Evolutionary conservation across 2,329 filamentous ascomycete species (phyloP), one percentile per base, ranked within the genome.

Genomic region (Xylariomycetidae sp.): DNA sequence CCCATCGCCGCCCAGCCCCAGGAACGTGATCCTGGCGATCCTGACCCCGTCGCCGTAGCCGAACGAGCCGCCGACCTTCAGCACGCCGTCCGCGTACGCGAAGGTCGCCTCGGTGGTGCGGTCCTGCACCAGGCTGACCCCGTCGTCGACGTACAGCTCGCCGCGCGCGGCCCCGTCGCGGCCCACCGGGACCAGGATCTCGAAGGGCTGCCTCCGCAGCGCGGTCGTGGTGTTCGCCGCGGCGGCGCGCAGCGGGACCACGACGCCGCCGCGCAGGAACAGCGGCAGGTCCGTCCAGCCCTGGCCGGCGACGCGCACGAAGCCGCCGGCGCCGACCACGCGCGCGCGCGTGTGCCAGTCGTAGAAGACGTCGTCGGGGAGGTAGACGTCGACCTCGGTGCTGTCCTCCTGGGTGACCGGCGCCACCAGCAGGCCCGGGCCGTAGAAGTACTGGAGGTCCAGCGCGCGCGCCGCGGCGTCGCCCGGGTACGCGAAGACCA

Each of bases 401-500:
- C 58, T 52, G 34, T 59, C 53, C 43, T 69, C 60, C 29, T 65
- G 57, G 2, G 59, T 64, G 3, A 71, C 66, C 3, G 67, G 68
- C 2, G 59, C 59, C 6, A 72, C 63, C 7, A 71, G 58, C 4
- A 71, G 46, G 2, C 53, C 57, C 2, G 58, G 48, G 1, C 68
- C 68, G 42, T 60, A 65, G 51, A 71, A 67, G 45, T 65, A 72
- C 47, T 72, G 65, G 14, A 62, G 46, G 17, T 70, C 65, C 5
- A 69, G 48, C 4, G 46, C 56, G 19, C 55, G 62, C 0, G 64
- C 63, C 2, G 56, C 56, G 19, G 50, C 36, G 37, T 71, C 67
- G n/a, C 56, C 31, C 2, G 67, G 82, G 53, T 85, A 87, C 12
- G 75, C 50, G 58, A 77, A 87, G 60, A 82, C 85, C 39, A 86